Percentiles rank a stretch among this genome's conserved stretches.
Evolutionary conservation across 2,329 filamentous ascomycete genomes (phyloP).

Genomic region (Penicillium sumatraense): DNA sequence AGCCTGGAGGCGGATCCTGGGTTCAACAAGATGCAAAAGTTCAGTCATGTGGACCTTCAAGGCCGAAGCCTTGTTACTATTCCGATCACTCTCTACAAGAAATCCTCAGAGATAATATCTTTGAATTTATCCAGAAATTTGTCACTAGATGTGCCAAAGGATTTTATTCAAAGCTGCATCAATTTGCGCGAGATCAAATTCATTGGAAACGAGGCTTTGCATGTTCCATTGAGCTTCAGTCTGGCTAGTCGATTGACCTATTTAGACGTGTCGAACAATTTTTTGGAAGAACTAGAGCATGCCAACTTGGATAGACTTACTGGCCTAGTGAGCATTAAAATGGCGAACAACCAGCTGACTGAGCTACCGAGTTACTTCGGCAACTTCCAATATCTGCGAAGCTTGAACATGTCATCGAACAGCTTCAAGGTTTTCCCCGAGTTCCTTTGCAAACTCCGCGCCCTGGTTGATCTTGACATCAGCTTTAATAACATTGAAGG

Average conservation of each 20-base stretch:
- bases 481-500: constrained; percentile 91
- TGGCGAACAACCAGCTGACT: constrained; percentile 90
- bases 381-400: constrained; percentile 76
- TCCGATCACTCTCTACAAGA: constrained; percentile 90
- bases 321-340: constrained; percentile 82
- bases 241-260: constrained; percentile 81
- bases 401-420: constrained; percentile 91
- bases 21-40: constrained; percentile 82
- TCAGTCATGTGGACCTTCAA: constrained; percentile 90
- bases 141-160: constrained; percentile 88
- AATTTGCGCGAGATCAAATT: constrained; percentile 95
- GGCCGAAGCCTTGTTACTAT: constrained; percentile 92
- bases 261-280: constrained; percentile 93
- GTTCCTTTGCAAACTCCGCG: constrained; percentile 80
- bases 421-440: constrained; percentile 82
- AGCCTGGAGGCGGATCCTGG: constrained; percentile 76
- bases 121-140: constrained; percentile 92
- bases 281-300: constrained; percentile 82
- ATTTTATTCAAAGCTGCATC: constrained; percentile 93
- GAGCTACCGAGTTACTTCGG: constrained; percentile 81
- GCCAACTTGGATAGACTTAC: constrained; percentile 77
- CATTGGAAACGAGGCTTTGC: constrained; percentile 89
- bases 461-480: constrained; percentile 88
- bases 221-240: constrained; percentile 80
- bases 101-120: constrained; percentile 88